phyloP scores from a whole-genome alignment of 2,329 filamentous ascomycete genomes.

The Capronia coronata region DNA sequence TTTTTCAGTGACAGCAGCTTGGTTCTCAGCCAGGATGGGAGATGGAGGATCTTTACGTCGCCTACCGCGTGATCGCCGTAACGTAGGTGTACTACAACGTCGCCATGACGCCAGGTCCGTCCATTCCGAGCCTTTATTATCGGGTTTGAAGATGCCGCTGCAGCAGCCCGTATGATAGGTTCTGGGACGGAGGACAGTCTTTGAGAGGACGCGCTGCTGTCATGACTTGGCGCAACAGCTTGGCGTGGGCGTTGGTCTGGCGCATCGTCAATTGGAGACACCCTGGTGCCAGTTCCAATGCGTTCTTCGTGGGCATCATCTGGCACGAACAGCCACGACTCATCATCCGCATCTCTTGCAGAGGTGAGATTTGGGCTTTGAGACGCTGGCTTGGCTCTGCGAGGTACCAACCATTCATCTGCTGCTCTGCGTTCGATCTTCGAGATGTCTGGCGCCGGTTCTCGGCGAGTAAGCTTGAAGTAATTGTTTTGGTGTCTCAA shows the following conservation, averaged over 20 bases:
- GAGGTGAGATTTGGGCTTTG: too few species aligned
- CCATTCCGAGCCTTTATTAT: slow-evolving; percentile 10
- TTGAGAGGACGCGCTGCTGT: background rate
- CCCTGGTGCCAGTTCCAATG: background rate
- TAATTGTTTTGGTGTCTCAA: slow-evolving; percentile 23
- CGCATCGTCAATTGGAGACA: background rate
- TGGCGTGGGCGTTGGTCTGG: background rate
- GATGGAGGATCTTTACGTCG: slow-evolving; percentile 15
- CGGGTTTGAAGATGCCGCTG: background rate
- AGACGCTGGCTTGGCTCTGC: background rate
- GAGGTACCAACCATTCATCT: slow-evolving; percentile 10
- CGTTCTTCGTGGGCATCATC: background rate
- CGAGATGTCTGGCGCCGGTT: slow-evolving; percentile 16
- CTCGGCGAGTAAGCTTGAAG: slow-evolving; percentile 13
- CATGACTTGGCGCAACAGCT: background rate
- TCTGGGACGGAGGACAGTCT: background rate
- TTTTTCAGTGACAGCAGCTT: slow-evolving; percentile 13
- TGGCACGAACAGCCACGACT: slow-evolving; percentile 16
- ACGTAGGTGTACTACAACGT: slow-evolving; percentile 19
- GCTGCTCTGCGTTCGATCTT: slow-evolving; percentile 13
- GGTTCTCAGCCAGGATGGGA: slow-evolving; percentile 17
- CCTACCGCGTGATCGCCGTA: slow-evolving; percentile 15
- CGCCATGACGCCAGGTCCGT: slow-evolving; percentile 1
- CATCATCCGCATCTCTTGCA: background rate
- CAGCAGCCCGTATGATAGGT: background rate